These are phyloP conservation scores for Elsinoe ampelina DNA, from an alignment of 2,329 filamentous ascomycete species.

Conservation along the genomic window DNA sequence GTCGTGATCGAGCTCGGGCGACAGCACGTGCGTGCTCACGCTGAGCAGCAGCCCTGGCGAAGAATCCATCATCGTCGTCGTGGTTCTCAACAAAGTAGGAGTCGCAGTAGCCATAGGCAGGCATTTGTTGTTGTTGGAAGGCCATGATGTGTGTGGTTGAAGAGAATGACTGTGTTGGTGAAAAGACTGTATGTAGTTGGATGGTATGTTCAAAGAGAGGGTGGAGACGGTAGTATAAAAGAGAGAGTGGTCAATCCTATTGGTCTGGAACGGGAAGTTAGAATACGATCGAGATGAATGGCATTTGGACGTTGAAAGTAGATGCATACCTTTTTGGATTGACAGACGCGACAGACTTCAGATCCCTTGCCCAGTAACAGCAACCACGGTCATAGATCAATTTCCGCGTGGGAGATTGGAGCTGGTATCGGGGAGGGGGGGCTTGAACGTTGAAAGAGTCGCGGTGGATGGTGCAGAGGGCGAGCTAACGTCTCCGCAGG, in stretches of 20 bases:
- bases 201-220: slow-evolving; percentile 19
- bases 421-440: slow-evolving; percentile 18
- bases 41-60: slow-evolving; percentile 52
- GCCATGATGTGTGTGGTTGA: slow-evolving; percentile 43
- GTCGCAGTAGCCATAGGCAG: slow-evolving; percentile 55
- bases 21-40: slow-evolving; percentile 70
- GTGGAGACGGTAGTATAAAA: slow-evolving; percentile 21
- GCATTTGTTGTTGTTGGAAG: slow-evolving; percentile 42
- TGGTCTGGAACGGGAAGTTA: slow-evolving; percentile 28
- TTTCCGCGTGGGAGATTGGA: slow-evolving; percentile 14
- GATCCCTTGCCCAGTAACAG: not conserved
- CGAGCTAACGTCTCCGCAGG: slow-evolving; percentile 46
- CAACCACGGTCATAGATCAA: slow-evolving; percentile 3
- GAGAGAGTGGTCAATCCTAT: not conserved
- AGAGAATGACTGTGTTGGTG: slow-evolving; percentile 25
- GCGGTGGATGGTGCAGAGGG: slow-evolving; percentile 39
- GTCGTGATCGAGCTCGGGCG: slow-evolving; percentile 74
- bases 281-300: slow-evolving; percentile 19
- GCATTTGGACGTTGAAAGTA: slow-evolving; percentile 31
- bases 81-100: slow-evolving; percentile 58
- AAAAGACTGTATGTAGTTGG: slow-evolving; percentile 54
- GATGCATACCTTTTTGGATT: slow-evolving; percentile 21
- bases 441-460: slow-evolving; percentile 32
- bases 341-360: slow-evolving; percentile 12
- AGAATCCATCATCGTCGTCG: slow-evolving; percentile 45